Evolutionary conservation across 2,329 filamentous ascomycete species (phyloP), one percentile per base, ranked within the genome.

Genomic region (Fusarium hainanense): DNA sequence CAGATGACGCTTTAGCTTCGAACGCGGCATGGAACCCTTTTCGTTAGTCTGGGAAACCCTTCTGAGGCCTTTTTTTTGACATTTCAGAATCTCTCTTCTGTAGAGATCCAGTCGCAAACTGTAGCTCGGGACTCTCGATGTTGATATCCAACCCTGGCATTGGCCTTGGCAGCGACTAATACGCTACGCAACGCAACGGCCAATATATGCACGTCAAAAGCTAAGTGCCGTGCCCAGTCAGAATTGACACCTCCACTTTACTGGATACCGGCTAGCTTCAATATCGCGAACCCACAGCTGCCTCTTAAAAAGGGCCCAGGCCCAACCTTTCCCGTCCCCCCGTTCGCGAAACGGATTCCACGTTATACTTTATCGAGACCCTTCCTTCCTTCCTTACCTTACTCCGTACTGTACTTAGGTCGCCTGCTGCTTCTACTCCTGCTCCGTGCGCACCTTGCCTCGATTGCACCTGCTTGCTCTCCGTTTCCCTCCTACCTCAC

Each of bases 291-390:
- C 34, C 42, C 54, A 50, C 59, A 57, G 40, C 56, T 51, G 50
- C 63, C 62, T 61, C 66, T 70, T 69, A 70, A 69, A 69, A 69
- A 69, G 44, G 62, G 58, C 66, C 67, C 57, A 66, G 62, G 62
- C 57, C 67, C 62, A 69, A 55, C 67, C 62, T 59, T 69, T 69
- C 59, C 64, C 65, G 64, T 68, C 43, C 49, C 46, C 59, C 66
- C 66, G 56, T 70, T 67, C 43, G 52, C 67, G 62, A 63, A 66
- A 69, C 66, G 41, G 42, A 62, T 49, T 55, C 62, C 52, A 63
- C 66, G 61, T 63, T 70, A 61, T 63, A 41, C 64, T 63, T 67
- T 46, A 57, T 63, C 52, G 42, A 63, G 49, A 44, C 34, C 55
- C 63, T 54, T 61, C 61, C 65, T 52, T 48, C 51, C 23, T 47